Percentiles rank a stretch among this genome's conserved stretches.
phyloP scores from a whole-genome alignment of 148 eudicot species.

The Fagopyrum homotropicum region DNA sequence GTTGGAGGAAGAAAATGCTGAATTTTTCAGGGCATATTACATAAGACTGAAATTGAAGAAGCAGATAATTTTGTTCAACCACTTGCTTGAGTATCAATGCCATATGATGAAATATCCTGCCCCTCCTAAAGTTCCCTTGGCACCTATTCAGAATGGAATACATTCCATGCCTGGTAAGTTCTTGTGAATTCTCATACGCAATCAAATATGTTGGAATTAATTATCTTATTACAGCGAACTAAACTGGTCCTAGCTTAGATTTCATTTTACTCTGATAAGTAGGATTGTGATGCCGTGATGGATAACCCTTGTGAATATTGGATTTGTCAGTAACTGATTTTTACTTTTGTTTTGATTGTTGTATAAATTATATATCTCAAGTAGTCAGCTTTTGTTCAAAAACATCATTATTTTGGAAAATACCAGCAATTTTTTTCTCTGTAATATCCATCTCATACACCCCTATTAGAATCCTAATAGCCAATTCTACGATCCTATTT shows the following conservation, averaged over 20 bases:
- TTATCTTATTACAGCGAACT: not conserved
- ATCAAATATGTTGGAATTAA: not conserved
- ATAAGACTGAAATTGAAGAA: conserved; percentile 93
- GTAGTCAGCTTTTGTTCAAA: not conserved
- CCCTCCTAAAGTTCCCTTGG: conserved; percentile 84
- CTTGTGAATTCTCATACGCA: not conserved
- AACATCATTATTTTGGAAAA: not conserved
- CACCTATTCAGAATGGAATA: conserved; percentile 88
- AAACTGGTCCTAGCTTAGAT: not conserved
- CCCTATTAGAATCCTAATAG: not conserved
- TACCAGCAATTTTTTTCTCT: not conserved
- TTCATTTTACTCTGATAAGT: not conserved
- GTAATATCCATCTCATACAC: not conserved
- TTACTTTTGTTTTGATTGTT: not conserved
- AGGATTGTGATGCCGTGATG: not conserved
- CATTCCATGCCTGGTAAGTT: conserved; percentile 85
- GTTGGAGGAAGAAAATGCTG: conserved; percentile 98
- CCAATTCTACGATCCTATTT: not conserved
- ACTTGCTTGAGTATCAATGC: conserved; percentile 89
- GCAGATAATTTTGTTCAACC: conserved; percentile 89
- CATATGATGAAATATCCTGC: conserved; percentile 71
- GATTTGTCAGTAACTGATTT: not conserved
- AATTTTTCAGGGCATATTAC: conserved; percentile 92
- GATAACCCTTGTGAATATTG: not conserved
- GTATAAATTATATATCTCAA: not conserved